Percentiles rank a stretch among this genome's conserved stretches.
Evolutionary conservation across 495 filamentous ascomycete genomes (phyloP).

Genomic region (Penicillium verhagenii): DNA sequence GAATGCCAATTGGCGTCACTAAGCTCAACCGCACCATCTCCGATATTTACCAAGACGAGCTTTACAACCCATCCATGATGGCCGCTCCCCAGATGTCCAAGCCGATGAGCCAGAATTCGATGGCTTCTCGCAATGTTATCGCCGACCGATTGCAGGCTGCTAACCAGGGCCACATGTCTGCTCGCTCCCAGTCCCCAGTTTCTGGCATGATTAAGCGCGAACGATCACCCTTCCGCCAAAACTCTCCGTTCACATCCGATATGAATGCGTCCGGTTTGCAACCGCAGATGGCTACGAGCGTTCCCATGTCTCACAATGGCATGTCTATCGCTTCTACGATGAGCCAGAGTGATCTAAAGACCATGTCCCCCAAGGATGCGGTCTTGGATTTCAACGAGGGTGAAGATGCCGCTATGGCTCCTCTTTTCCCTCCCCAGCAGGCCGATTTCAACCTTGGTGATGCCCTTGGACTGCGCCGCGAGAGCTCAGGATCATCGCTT

Average conservation of each 20-base stretch:
- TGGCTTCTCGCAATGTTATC: conserved; percentile 63
- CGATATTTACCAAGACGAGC: conserved; percentile 79
- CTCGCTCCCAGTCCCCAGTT: conserved; percentile 56
- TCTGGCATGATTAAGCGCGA: conserved; percentile 54
- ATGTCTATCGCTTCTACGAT: conserved; percentile 27
- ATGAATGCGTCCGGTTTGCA: conserved; percentile 30
- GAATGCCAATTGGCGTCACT: conserved; percentile 54
- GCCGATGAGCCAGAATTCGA: conserved; percentile 39
- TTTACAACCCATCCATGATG: conserved; percentile 70
- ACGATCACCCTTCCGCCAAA: conserved; percentile 78
- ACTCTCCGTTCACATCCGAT: conserved; percentile 62
- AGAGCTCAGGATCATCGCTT: conserved; percentile 47
- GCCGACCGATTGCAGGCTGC: conserved; percentile 74
- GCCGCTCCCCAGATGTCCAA: conserved; percentile 47
- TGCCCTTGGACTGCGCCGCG: conserved; percentile 38
- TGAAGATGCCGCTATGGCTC: conserved; percentile 62
- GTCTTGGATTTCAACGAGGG: conserved; percentile 77
- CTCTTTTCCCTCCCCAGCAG: conserved; percentile 60
- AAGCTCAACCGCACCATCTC: conserved; percentile 86
- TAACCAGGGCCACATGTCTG: conserved; percentile 68
- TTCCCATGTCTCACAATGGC: conserved; percentile 36
- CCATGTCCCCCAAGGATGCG: conserved; percentile 95
- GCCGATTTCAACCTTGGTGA: conserved; percentile 43
- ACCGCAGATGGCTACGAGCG: conserved; percentile 39
- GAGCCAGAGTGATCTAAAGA: conserved; percentile 57